Evolutionary conservation across 768 basidiomycete species (phyloP), one percentile per base, ranked within the genome.

Genomic region (Rhizopogon vinicolor): DNA sequence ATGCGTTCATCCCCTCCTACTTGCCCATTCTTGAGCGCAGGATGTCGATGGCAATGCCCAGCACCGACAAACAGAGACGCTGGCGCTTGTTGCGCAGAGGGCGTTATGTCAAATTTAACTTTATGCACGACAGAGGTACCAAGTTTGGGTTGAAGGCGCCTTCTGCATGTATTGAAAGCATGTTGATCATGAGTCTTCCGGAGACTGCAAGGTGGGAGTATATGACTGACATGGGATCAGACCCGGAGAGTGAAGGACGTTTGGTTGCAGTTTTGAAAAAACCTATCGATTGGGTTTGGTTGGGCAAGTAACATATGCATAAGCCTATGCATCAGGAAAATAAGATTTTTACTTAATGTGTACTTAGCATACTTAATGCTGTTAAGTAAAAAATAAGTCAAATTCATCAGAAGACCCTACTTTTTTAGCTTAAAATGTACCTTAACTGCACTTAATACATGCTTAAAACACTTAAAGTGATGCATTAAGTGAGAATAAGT

Each of bases 61-160:
- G 74, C 60, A 82, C 83, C 5, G 85, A 87, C 3, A 72, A 78
- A 31, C 76, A 91, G 58, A 82, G 93, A 45, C 79, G 95, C 48
- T 99, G 97, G 97, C 96, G 98, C 70, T 82, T 96, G 52, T 63
- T 99, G 25, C 79, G 96, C 41, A 77, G 95, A 25, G 96, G 95
- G 1, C 80, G 95, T 58, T 96, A 97, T 65, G 95, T 96, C 51
- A 95, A 99, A 69, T 99, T 94, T 73, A 94, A 94, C 68, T 69
- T 95, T 58, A 84, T 93, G 10, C 84, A 86, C 60, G 92, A 94
- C 64, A 78, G 91, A 43, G 92, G 92, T 1, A 94, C 92, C 25
- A 93, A 89, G 66, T 95, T 92, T 61, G 91, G 90, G 6, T 72
- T 93, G 57, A 82, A 80, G 73, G 90, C 89, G 3, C 92, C 91